Percentiles rank a stretch among this genome's conserved stretches.
Evolutionary conservation across 75 land plant species (phyloP).

Genomic region (Sequoia sempervirens): DNA sequence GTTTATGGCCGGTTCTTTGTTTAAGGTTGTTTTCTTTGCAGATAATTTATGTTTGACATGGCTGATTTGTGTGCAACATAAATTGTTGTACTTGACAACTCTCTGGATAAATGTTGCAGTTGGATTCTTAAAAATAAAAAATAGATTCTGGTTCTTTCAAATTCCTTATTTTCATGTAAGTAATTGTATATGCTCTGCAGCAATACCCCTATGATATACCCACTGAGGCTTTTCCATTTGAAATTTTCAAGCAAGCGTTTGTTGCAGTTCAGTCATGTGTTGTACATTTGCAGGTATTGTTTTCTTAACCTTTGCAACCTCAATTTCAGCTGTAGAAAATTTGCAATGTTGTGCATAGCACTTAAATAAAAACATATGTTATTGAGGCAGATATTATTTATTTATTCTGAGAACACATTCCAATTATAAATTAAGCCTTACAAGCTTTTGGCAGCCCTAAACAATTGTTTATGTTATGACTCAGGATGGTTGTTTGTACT

Average conservation of each 20-base stretch:
- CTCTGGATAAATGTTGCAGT: slow-evolving; percentile 2
- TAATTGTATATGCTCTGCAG: slow-evolving; percentile 33
- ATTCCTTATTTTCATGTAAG: background rate
- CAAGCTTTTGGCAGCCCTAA: background rate
- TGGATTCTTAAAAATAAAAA: background rate
- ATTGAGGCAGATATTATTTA: background rate
- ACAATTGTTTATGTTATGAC: background rate
- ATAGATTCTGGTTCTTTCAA: slow-evolving; percentile 1
- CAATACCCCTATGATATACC: slow-evolving; percentile 99
- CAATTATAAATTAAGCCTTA: background rate
- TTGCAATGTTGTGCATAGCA: background rate
- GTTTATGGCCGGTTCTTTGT: slow-evolving; percentile 99
- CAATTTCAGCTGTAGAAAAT: background rate
- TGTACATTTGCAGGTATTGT: slow-evolving; percentile 91
- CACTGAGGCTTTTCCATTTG: slow-evolving; percentile 94
- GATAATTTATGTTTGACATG: background rate
- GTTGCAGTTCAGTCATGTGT: slow-evolving; percentile 99
- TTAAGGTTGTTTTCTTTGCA: slow-evolving; percentile 56
- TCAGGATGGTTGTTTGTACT: background rate
- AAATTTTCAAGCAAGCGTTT: slow-evolving; percentile 99
- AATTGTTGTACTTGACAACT: background rate
- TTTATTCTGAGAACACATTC: background rate
- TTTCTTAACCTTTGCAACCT: background rate
- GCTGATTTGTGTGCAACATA: background rate
- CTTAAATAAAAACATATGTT: background rate